Conservation (phyloP, 148 eudicot genomes). For the Rhododendron simsii region DNA sequence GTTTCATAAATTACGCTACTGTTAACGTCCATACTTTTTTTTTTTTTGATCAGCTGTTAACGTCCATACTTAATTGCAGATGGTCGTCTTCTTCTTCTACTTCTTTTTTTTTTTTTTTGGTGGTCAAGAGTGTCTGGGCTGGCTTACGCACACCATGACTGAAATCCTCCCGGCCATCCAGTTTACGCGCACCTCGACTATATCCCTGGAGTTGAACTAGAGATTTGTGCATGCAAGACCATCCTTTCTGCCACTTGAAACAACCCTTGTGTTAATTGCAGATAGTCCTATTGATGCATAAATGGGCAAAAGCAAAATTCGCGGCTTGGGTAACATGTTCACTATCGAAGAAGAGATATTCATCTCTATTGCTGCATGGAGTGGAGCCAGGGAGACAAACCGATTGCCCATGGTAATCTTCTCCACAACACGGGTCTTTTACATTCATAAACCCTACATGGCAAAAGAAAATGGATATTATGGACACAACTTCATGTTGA, state of each 20-base stretch:
- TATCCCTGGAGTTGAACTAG: no score
- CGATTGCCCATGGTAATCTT: background rate
- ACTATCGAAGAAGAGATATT: background rate
- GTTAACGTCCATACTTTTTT: background rate
- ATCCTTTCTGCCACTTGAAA: background rate
- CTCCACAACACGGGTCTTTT: background rate
- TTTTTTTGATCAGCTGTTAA: no score
- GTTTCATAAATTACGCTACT: background rate
- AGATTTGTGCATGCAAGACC: background rate
- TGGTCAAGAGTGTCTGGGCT: background rate
- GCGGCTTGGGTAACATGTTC: background rate
- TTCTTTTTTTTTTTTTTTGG: no score
- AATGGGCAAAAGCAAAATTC: background rate
- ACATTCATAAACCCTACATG: background rate
- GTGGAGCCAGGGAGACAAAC: background rate
- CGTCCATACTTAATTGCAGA: no score
- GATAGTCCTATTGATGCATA: background rate
- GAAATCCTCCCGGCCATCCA: background rate
- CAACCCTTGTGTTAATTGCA: background rate
- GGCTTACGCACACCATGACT: background rate
- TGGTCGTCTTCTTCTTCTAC: background rate
- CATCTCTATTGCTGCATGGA: slow-evolving; percentile 1
- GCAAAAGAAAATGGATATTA: background rate
- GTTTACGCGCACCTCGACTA: background rate
- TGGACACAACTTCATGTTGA: background rate